These are phyloP conservation scores for Solanum dulcamara DNA, from an alignment of 257 asterid genomes.

Conservation along the genomic window DNA sequence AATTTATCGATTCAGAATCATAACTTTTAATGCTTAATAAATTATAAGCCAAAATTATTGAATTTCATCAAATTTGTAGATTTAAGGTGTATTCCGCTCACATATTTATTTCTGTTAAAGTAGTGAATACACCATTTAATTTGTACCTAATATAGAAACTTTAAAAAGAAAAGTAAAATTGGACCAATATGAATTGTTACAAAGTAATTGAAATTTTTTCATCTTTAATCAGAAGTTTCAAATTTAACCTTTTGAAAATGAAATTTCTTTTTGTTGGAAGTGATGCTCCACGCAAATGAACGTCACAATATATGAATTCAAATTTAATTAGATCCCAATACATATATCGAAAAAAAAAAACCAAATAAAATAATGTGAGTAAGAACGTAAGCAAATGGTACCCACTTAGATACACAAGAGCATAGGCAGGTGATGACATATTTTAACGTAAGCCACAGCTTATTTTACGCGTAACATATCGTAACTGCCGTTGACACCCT, in stretches of 20 bases:
- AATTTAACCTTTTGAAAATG: too few relatives aligned
- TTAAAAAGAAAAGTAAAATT: background rate
- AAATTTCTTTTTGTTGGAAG: too few relatives aligned
- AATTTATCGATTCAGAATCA: background rate
- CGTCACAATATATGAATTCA: rapidly evolving
- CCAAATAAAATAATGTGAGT: background rate
- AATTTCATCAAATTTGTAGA: background rate
- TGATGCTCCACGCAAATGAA: too few relatives aligned
- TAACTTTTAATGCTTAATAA: background rate
- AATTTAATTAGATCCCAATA: background rate
- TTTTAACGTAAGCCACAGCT: slow-evolving; percentile 28
- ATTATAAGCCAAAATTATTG: background rate
- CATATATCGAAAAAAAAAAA: background rate
- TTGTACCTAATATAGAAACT: background rate
- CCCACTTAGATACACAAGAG: background rate
- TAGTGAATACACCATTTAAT: too few relatives aligned
- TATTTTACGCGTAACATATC: slow-evolving; percentile 24
- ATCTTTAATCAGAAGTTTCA: too few relatives aligned
- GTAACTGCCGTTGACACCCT: slow-evolving; percentile 22
- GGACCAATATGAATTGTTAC: too few relatives aligned
- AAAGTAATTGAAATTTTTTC: too few relatives aligned
- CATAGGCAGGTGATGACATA: slow-evolving; percentile 8
- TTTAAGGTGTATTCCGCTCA: background rate
- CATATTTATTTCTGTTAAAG: background rate
- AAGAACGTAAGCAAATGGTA: background rate